Percentiles rank a stretch among this genome's conserved stretches.
Conservation (phyloP, 2,329 filamentous ascomycete genomes). For the Aspergillus thermomutatus region DNA sequence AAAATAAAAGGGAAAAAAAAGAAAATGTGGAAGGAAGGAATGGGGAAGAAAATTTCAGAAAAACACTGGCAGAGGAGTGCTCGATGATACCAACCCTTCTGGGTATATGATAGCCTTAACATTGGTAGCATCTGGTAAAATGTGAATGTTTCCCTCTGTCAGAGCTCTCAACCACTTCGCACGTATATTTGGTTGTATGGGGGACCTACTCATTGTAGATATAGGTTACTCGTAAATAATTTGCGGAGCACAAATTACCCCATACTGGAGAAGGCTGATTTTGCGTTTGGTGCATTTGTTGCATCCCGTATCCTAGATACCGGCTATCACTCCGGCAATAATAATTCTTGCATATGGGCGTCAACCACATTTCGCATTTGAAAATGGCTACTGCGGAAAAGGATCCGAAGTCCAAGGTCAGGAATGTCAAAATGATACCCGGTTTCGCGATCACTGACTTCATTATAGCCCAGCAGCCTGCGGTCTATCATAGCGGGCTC, state of each 20-base stretch:
- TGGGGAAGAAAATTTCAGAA: conserved; percentile 2
- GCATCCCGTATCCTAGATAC: background rate
- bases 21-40: conserved; percentile 13
- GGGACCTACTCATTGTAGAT: background rate
- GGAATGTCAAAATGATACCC: conserved; percentile 2
- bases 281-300: background rate
- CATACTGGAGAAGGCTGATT: background rate
- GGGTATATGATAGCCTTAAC: conserved; percentile 1
- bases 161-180: background rate
- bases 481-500: conserved; percentile 90
- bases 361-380: conserved; percentile 4
- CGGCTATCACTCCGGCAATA: background rate
- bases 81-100: conserved; percentile 12
- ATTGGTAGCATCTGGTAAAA: conserved; percentile 26
- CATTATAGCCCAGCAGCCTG: conserved; percentile 67
- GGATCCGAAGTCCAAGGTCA: conserved; percentile 39
- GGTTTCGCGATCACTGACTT: conserved; percentile 31
- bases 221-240: background rate
- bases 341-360: background rate
- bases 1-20: conserved; percentile 9
- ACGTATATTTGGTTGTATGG: background rate
- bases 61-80: conserved; percentile 20
- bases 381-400: conserved; percentile 34
- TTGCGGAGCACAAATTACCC: background rate
- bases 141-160: conserved; percentile 26